Conservation (phyloP, 306 rosid species). For the Acacia confusa region DNA sequence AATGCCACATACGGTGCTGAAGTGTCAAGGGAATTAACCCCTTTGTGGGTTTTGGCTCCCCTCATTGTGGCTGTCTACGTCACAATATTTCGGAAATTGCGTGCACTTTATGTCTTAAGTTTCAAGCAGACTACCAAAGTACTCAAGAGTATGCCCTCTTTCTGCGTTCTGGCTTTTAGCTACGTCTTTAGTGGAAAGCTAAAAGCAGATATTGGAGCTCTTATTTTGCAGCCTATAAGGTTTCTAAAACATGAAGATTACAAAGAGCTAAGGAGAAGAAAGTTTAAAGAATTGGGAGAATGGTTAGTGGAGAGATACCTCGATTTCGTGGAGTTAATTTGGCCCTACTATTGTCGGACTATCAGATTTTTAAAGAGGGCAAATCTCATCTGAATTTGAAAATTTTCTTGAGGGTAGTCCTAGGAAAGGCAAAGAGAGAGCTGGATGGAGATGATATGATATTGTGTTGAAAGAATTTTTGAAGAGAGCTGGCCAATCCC, state of each 20-base stretch:
- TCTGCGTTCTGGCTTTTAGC: slow-evolving; percentile 47
- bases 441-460: slow-evolving; percentile 29
- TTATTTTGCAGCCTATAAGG: slow-evolving; percentile 53
- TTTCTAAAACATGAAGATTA: slow-evolving; percentile 58
- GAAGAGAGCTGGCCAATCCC: slow-evolving; percentile 43
- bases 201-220: slow-evolving; percentile 49
- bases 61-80: slow-evolving; percentile 61
- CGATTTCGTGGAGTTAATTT: slow-evolving; percentile 75
- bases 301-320: slow-evolving; percentile 61
- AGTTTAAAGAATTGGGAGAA: slow-evolving; percentile 56
- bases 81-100: slow-evolving; percentile 56
- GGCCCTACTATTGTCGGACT: slow-evolving; percentile 81
- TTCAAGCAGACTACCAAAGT: slow-evolving; percentile 70
- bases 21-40: slow-evolving; percentile 81
- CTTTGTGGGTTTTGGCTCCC: slow-evolving; percentile 85
- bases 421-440: slow-evolving; percentile 27
- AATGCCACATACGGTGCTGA: slow-evolving; percentile 63
- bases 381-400: slow-evolving; percentile 60
- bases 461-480: slow-evolving; percentile 23
- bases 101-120: slow-evolving; percentile 65
- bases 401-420: slow-evolving; percentile 25
- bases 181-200: slow-evolving; percentile 63
- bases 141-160: slow-evolving; percentile 56
- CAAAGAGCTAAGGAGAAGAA: slow-evolving; percentile 51
- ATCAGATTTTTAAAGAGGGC: slow-evolving; percentile 82